These are phyloP conservation scores for Cladophialophora chaetospira DNA, from an alignment of 2,329 filamentous ascomycete species.

Conservation along the genomic window DNA sequence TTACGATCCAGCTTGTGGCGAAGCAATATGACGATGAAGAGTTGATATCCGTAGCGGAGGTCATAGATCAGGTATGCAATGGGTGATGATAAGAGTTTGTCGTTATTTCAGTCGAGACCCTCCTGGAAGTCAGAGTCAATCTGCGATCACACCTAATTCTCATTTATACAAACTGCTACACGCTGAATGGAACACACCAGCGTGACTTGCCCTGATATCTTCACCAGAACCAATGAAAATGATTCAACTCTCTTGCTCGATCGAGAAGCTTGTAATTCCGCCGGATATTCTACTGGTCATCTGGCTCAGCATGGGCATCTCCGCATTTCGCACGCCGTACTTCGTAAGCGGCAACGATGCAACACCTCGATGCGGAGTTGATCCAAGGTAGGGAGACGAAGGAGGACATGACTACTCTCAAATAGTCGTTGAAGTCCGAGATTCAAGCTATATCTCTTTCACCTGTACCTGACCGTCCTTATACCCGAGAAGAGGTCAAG, in stretches of 20 bases:
- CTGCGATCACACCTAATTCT: neutral
- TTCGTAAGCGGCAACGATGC: neutral
- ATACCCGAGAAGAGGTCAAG: neutral
- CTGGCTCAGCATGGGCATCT: conserved; percentile 7
- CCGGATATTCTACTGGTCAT: neutral
- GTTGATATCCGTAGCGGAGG: conserved; percentile 35
- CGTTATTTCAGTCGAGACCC: too few species aligned
- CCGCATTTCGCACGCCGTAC: conserved; percentile 10
- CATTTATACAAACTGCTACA: too few species aligned
- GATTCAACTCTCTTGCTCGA: conserved; percentile 6
- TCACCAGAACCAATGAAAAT: neutral
- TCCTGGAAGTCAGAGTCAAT: neutral
- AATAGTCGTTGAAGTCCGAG: neutral
- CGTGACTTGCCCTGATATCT: neutral
- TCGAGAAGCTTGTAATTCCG: neutral
- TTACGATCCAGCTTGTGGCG: conserved; percentile 57
- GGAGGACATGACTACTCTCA: neutral
- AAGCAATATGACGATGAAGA: conserved; percentile 58
- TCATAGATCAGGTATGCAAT: conserved; percentile 20
- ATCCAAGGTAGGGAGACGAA: neutral
- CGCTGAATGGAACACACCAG: neutral
- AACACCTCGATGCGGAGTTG: neutral
- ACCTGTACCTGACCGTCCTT: neutral
- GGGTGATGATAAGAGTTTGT: neutral
- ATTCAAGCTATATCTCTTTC: neutral